Conservation (phyloP, 1,284 basidiomycete genomes). For the Microstroma glucosiphilum region DNA sequence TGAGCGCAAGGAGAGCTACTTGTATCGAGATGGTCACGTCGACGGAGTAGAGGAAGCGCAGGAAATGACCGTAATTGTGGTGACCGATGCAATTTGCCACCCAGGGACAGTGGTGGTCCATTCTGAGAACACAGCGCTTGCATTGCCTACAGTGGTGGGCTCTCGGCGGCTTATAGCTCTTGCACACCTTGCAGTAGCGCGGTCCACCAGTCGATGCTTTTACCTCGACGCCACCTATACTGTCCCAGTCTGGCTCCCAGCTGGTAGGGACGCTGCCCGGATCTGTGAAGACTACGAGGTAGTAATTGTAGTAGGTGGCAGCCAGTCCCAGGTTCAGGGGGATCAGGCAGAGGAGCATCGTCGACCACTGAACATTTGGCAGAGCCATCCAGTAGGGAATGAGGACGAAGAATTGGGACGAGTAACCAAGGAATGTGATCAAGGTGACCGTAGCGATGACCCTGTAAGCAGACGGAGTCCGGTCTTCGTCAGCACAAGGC, state of each 20-base stretch:
- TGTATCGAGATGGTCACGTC: slow-evolving; percentile 65
- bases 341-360: slow-evolving; percentile 65
- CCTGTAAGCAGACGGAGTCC: slow-evolving; percentile 9
- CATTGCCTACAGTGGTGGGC: slow-evolving; percentile 50
- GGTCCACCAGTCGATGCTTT: slow-evolving; percentile 35
- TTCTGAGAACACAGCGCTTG: slow-evolving; percentile 39
- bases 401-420: slow-evolving; percentile 41
- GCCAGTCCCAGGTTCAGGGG: slow-evolving; percentile 68
- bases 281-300: slow-evolving; percentile 28
- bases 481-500: not conserved
- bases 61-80: slow-evolving; percentile 51
- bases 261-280: slow-evolving; percentile 38
- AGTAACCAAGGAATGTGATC: slow-evolving; percentile 35
- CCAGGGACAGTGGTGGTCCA: slow-evolving; percentile 57
- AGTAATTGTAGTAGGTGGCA: slow-evolving; percentile 40
- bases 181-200: slow-evolving; percentile 41
- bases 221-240: slow-evolving; percentile 13
- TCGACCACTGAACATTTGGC: slow-evolving; percentile 51
- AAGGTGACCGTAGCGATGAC: slow-evolving; percentile 22
- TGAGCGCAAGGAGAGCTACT: slow-evolving; percentile 24
- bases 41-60: slow-evolving; percentile 59
- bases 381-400: slow-evolving; percentile 34
- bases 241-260: slow-evolving; percentile 21
- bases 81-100: slow-evolving; percentile 56
- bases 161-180: slow-evolving; percentile 45